Conservation (phyloP, 345 rosid species). For the Eucalyptus polyanthemos region DNA sequence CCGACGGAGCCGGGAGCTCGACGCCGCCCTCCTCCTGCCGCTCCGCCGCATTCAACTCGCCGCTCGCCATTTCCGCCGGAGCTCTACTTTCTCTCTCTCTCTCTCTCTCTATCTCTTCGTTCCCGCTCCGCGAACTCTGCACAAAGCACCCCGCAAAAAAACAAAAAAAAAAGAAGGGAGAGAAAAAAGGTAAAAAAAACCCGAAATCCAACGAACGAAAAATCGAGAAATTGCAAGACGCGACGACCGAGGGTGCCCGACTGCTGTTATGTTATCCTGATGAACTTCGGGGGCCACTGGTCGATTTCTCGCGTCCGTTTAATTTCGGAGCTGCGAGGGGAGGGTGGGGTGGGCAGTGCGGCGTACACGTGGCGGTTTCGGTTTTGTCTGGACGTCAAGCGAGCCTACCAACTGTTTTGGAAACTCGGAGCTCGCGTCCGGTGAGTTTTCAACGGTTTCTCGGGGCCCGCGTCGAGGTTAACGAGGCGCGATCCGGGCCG, state of each 20-base stretch:
- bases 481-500: background rate
- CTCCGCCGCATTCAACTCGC: background rate
- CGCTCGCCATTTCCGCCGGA: background rate
- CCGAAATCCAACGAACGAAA: background rate
- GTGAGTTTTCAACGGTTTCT: background rate
- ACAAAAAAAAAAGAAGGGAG: background rate
- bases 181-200: background rate
- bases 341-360: background rate
- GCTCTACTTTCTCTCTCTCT: background rate
- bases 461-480: background rate
- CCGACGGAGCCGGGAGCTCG: slow-evolving; percentile 1
- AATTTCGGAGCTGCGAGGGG: background rate
- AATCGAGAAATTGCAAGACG: background rate
- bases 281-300: background rate
- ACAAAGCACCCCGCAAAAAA: background rate
- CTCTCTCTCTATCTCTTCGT: background rate
- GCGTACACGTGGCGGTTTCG: background rate
- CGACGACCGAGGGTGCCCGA: background rate
- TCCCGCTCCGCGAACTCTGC: background rate
- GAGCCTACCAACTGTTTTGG: background rate
- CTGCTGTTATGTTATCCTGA: background rate
- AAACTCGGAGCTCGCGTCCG: background rate
- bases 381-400: background rate
- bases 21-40: background rate
- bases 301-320: background rate